Evolutionary conservation across 441 rosid species (phyloP).

Genomic region (Euphorbia schlechtendalii): DNA sequence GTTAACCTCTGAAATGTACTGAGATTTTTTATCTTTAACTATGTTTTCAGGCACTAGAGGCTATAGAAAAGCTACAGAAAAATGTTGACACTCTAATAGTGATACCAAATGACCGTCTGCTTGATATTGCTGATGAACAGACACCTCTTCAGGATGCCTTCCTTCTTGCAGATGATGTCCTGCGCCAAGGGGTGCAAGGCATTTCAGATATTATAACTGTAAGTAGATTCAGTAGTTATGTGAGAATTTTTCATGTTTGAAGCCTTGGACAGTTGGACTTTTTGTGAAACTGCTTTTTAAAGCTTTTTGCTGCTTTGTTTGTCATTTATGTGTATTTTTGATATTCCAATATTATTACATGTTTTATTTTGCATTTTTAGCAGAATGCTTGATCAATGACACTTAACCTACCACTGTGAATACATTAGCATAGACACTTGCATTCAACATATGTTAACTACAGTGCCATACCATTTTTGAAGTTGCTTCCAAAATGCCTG

Average conservation of each 20-base stretch:
- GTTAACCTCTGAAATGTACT: too few species aligned
- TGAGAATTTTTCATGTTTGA: neutral
- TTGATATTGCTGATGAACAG: constrained; percentile 97
- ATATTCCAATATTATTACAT: neutral
- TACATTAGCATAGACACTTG: neutral
- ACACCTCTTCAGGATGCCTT: constrained; percentile 96
- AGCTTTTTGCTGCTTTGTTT: neutral
- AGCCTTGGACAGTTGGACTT: neutral
- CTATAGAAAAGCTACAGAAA: constrained; percentile 86
- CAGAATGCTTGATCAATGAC: neutral
- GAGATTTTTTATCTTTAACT: neutral
- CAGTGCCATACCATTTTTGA: neutral
- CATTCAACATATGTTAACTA: neutral
- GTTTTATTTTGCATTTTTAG: neutral
- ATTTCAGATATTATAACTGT: constrained; percentile 96
- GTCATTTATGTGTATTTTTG: too few species aligned
- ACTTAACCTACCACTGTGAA: neutral
- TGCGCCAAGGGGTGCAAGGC: constrained; percentile 98
- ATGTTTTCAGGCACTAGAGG: constrained; percentile 74
- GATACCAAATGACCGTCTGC: constrained; percentile 92
- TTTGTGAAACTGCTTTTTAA: neutral
- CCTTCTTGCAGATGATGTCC: constrained; percentile 95
- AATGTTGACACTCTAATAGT: constrained; percentile 94
- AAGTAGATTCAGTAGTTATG: constrained; percentile 24
- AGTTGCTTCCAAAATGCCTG: neutral